Evolutionary conservation across 2,329 filamentous ascomycete genomes (phyloP), one percentile per base, ranked within the genome.

Genomic region (Aspergillus sp.): DNA sequence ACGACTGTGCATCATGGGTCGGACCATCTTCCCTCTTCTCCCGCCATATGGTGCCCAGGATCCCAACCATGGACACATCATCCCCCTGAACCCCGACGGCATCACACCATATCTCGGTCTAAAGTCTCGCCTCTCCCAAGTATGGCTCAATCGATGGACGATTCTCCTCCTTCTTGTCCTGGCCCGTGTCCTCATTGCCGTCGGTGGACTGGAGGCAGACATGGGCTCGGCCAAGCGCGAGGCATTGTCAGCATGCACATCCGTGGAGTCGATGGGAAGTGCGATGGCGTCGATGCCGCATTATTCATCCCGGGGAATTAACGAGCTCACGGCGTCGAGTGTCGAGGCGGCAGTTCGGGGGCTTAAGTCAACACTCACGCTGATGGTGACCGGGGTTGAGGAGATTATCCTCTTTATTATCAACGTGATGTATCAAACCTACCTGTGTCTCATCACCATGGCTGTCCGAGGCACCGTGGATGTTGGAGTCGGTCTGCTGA

Each of bases 131-230:
- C 79, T 97, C 60, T 97, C 93, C 45, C 93, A 98, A 75, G 80
- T 94, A 68, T 96, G 91, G 90, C 84, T 98, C 74, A 97, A 98
- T 75, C 82, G 88, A 69, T 98, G 93, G 93, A 97, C 93, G 35
- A 77, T 97, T 51, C 78, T 98, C 43, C 77, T 97, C 43, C 69
- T 95, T 50, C 82, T 98, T 46, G 84, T 97, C 48, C 83, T 98
- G 45, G 81, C 86, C 53, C 83, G 90, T 49, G 80, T 91, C 51
- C 73, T 98, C 45, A 75, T 97, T 50, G 82, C 90, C 33, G 80
- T 91, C 47, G 77, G 78, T 47, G 79, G 80, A 58, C 79, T 96
- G 53, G 78, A 90, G 63, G 76, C 82, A 57, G 83, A 90, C 63
- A 80, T 97, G 54, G 81, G 71, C 46, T 82, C 83, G 48, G 91